Conservation (phyloP, 208 protist species). For the Trypanosoma caninum region DNA sequence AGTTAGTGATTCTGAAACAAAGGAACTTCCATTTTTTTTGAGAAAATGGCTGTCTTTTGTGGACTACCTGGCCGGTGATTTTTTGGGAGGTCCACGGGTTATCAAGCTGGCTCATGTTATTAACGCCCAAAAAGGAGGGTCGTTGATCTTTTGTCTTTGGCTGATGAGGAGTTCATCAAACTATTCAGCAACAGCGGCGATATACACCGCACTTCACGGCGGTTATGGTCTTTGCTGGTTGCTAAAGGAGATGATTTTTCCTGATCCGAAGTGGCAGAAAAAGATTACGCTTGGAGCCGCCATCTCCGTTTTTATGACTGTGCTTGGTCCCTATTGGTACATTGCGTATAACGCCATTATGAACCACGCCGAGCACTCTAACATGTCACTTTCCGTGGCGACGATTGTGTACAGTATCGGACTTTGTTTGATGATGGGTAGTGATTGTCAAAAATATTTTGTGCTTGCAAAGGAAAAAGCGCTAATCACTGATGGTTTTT, state of each 20-base stretch:
- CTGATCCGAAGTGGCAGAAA: conserved; percentile 76
- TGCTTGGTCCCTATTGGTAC: conserved; percentile 81
- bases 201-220: conserved; percentile 84
- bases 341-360: conserved; percentile 81
- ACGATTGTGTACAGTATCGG: conserved; percentile 62
- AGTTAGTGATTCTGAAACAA: background rate
- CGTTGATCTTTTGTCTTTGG: conserved; percentile 53
- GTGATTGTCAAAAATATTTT: conserved; percentile 86
- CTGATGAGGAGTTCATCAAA: conserved; percentile 73
- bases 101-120: conserved; percentile 74
- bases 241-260: conserved; percentile 79
- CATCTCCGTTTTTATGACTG: conserved; percentile 30
- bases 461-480: conserved; percentile 53
- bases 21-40: conserved; percentile 17
- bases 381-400: conserved; percentile 39
- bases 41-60: conserved; percentile 50
- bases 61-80: conserved; percentile 36
- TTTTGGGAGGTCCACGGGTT: conserved; percentile 53
- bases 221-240: conserved; percentile 89
- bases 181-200: conserved; percentile 71
- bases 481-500: conserved; percentile 85
- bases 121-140: conserved; percentile 80
- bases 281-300: conserved; percentile 62
- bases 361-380: conserved; percentile 37
- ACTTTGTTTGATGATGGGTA: conserved; percentile 67